Conservation (phyloP, 1,284 basidiomycete species). For the Sutorius eximius region DNA sequence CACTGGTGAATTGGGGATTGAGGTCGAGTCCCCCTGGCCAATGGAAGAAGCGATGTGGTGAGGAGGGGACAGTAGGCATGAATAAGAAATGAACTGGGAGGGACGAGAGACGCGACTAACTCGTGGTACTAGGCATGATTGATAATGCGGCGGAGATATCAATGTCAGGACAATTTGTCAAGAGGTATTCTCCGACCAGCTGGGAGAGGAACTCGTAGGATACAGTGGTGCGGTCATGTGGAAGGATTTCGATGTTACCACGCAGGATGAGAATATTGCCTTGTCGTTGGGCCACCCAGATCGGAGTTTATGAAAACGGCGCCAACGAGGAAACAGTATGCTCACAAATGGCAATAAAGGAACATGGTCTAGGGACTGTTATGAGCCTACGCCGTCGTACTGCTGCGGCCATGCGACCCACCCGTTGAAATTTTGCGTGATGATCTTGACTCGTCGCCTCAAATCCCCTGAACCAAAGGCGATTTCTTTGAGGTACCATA, state of each 20-base stretch:
- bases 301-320: neutral
- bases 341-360: slow-evolving; percentile 85
- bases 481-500: slow-evolving; percentile 80
- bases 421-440: slow-evolving; percentile 84
- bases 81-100: neutral
- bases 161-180: slow-evolving; percentile 61
- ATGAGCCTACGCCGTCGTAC: neutral
- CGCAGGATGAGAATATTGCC: slow-evolving; percentile 85
- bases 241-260: slow-evolving; percentile 71
- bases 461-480: slow-evolving; percentile 44
- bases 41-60: neutral
- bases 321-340: neutral
- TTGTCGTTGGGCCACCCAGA: slow-evolving; percentile 29
- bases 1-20: slow-evolving; percentile 76
- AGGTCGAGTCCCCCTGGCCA: slow-evolving; percentile 75
- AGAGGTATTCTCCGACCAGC: slow-evolving; percentile 80
- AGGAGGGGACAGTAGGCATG: neutral
- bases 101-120: slow-evolving; percentile 37
- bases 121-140: slow-evolving; percentile 80
- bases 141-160: slow-evolving; percentile 79
- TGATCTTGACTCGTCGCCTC: slow-evolving; percentile 53
- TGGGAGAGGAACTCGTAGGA: slow-evolving; percentile 83
- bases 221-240: slow-evolving; percentile 62
- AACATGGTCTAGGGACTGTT: slow-evolving; percentile 66
- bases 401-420: slow-evolving; percentile 35